phyloP scores from a whole-genome alignment of 2,329 filamentous ascomycete genomes.

The Cryoendolithus antarcticus region DNA sequence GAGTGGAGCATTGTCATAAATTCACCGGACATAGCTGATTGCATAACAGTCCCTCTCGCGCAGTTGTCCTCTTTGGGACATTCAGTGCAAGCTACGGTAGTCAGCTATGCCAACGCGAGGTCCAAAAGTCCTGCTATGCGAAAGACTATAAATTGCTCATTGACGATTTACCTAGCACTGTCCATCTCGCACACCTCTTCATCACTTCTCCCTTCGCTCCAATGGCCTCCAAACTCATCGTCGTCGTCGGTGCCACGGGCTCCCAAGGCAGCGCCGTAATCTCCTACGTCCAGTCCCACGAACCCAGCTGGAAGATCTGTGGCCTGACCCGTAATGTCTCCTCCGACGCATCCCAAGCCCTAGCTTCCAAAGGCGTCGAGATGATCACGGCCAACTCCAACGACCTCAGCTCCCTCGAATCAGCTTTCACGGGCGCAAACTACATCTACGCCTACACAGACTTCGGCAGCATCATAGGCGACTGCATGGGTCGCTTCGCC shows the following conservation, averaged over 20 bases:
- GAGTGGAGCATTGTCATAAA: too few relatives aligned
- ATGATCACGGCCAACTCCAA: slow-evolving; percentile 25
- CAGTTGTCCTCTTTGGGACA: too few relatives aligned
- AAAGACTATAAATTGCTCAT: too few relatives aligned
- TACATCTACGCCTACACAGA: slow-evolving; percentile 24
- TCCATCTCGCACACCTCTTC: too few relatives aligned
- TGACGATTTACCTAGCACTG: too few relatives aligned
- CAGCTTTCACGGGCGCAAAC: slow-evolving; percentile 26
- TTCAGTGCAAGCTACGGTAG: too few relatives aligned
- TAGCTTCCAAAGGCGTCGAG: slow-evolving; percentile 24
- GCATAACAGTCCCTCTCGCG: too few relatives aligned
- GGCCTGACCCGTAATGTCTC: slow-evolving; percentile 33
- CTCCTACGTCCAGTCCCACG: slow-evolving; percentile 5
- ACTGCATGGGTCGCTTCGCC: slow-evolving; percentile 2
- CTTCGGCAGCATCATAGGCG: slow-evolving; percentile 6
- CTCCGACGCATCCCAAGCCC: slow-evolving; percentile 23
- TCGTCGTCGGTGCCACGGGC: slow-evolving; percentile 12
- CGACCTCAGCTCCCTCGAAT: slow-evolving; percentile 19
- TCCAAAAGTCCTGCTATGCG: too few relatives aligned
- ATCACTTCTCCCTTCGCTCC: too few relatives aligned
- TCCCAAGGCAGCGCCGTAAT: slow-evolving; percentile 11
- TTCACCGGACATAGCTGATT: too few relatives aligned
- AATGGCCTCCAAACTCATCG: slow-evolving; percentile 3
- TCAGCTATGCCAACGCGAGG: too few relatives aligned
- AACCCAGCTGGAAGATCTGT: slow-evolving; percentile 12